Percentiles rank a stretch among this genome's conserved stretches.
Evolutionary conservation across 2,329 filamentous ascomycete species (phyloP).

Genomic region (Scedosporium aurantiacum): DNA sequence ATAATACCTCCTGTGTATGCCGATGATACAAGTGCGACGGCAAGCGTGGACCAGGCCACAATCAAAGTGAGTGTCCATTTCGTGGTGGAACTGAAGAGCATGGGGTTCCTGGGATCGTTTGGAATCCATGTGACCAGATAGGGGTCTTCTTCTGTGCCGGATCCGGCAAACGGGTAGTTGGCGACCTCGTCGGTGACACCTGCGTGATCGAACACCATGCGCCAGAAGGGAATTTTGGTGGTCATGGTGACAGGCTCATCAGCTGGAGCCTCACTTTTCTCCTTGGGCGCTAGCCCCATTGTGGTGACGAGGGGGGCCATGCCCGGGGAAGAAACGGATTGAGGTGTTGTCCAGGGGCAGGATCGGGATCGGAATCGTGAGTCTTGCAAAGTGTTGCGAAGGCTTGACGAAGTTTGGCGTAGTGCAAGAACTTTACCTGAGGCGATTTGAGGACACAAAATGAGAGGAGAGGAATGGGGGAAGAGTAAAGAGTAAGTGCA

Average conservation of each 20-base stretch:
- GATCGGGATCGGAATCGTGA: too few relatives aligned
- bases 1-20: conserved; percentile 56
- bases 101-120: conserved; percentile 57
- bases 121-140: conserved; percentile 59
- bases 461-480: too few relatives aligned
- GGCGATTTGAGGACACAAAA: too few relatives aligned
- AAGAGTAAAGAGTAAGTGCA: too few relatives aligned
- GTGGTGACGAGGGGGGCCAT: background rate
- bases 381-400: too few relatives aligned
- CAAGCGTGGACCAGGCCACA: conserved; percentile 56
- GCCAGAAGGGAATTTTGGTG: conserved; percentile 27
- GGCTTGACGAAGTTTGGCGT: too few relatives aligned
- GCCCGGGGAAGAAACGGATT: background rate
- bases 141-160: conserved; percentile 56
- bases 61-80: conserved; percentile 55
- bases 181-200: conserved; percentile 47
- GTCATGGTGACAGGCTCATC: conserved; percentile 27
- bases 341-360: background rate
- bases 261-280: conserved; percentile 17
- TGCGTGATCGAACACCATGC: conserved; percentile 44
- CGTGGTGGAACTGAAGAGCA: conserved; percentile 40
- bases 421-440: too few relatives aligned
- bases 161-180: conserved; percentile 43
- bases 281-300: background rate
- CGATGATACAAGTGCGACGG: conserved; percentile 58